These are phyloP conservation scores for Cerrena zonata DNA, from an alignment of 1,284 basidiomycete species.

Conservation along the genomic window DNA sequence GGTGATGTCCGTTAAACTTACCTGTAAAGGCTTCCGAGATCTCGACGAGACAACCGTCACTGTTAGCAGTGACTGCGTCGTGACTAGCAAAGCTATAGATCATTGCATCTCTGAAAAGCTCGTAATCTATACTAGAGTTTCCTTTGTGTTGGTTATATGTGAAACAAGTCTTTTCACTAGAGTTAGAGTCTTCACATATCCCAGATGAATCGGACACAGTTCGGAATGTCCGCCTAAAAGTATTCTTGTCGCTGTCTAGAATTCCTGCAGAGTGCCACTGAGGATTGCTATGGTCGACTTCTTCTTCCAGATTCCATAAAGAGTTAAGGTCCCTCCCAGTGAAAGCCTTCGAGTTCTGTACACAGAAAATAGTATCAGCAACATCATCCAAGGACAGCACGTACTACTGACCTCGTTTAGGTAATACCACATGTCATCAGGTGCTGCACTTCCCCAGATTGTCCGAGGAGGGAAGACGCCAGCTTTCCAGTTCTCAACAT, in stretches of 20 bases:
- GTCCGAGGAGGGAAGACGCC: conserved; percentile 54
- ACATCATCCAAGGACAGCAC: background rate
- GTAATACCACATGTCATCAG: conserved; percentile 59
- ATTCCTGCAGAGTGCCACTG: conserved; percentile 48
- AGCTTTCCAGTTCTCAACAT: conserved; percentile 46
- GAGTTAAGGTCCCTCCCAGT: conserved; percentile 51
- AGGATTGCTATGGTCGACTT: conserved; percentile 44
- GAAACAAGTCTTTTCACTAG: conserved; percentile 34
- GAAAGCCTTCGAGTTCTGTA: conserved; percentile 56
- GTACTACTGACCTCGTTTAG: conserved; percentile 55
- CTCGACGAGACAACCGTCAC: conserved; percentile 63
- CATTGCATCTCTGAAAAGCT: conserved; percentile 51
- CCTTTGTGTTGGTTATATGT: conserved; percentile 36
- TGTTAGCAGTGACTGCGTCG: conserved; percentile 51
- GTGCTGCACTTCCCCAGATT: conserved; percentile 42
- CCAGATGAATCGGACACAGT: conserved; percentile 54
- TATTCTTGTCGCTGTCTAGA: conserved; percentile 34
- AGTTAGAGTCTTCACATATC: conserved; percentile 25
- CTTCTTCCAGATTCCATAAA: conserved; percentile 61
- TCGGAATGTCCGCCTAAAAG: conserved; percentile 60
- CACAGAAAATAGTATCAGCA: background rate
- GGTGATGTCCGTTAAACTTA: conserved; percentile 26
- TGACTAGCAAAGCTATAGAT: conserved; percentile 73
- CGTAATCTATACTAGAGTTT: conserved; percentile 66
- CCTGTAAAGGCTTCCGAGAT: conserved; percentile 66